Conservation (phyloP, 805 yeast species). For the Metschnikowia gelsemii region DNA sequence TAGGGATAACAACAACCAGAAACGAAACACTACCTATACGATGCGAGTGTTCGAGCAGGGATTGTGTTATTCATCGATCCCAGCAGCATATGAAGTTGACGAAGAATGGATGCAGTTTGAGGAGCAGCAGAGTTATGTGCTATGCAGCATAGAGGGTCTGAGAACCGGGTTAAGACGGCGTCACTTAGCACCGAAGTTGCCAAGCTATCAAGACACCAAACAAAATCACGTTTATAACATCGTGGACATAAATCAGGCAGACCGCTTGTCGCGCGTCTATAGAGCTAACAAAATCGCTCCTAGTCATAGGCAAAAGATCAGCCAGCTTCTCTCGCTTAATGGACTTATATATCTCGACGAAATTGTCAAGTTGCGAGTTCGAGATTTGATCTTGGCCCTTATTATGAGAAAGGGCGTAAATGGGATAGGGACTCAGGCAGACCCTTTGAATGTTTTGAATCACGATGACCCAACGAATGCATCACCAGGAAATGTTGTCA, state of each 20-base stretch:
- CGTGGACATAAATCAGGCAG: slow-evolving; percentile 5
- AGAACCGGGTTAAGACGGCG: too few species aligned
- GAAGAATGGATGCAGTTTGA: slow-evolving; percentile 44
- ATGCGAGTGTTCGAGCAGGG: slow-evolving; percentile 6
- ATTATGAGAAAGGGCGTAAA: slow-evolving; percentile 15
- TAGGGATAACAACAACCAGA: not conserved
- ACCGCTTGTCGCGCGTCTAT: slow-evolving; percentile 6
- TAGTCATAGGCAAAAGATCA: not conserved
- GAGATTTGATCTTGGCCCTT: slow-evolving; percentile 19
- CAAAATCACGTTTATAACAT: not conserved
- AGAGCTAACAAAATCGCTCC: slow-evolving; percentile 14
- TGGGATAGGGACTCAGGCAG: not conserved
- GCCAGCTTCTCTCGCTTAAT: slow-evolving; percentile 10
- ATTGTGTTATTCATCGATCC: slow-evolving; percentile 42
- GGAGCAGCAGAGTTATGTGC: slow-evolving; percentile 33
- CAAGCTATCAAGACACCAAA: not conserved
- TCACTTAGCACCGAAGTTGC: not conserved
- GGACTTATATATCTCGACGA: slow-evolving; percentile 24
- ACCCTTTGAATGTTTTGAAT: not conserved
- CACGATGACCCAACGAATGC: not conserved
- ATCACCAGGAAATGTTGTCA: not conserved
- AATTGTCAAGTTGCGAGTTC: slow-evolving; percentile 17
- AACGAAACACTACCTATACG: not conserved
- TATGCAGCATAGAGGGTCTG: slow-evolving; percentile 27
- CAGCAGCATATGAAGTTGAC: slow-evolving; percentile 54